Percentiles rank a stretch among this genome's conserved stretches.
Conservation (phyloP, 2,329 filamentous ascomycete species). For the Blastomyces emzantsi region DNA sequence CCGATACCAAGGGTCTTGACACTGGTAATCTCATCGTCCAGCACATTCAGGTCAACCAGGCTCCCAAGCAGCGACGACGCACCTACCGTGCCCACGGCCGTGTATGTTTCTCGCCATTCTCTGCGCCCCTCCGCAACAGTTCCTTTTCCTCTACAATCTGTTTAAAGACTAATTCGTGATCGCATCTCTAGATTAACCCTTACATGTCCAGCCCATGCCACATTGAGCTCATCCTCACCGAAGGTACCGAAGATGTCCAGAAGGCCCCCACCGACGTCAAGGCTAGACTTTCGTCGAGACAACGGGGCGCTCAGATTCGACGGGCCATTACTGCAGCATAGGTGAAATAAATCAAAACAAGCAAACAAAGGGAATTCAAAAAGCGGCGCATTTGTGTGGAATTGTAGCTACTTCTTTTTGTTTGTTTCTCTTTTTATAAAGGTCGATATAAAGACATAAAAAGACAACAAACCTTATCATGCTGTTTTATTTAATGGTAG, state of each 20-base stretch:
- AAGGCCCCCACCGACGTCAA: slow-evolving; percentile 67
- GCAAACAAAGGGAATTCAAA: slow-evolving; percentile 4
- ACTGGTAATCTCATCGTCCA: slow-evolving; percentile 96
- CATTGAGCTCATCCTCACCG: slow-evolving; percentile 99
- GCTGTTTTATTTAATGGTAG: slow-evolving; percentile 9
- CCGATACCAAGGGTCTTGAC: slow-evolving; percentile 94
- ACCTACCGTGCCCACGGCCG: slow-evolving; percentile 99
- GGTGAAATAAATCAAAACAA: neutral
- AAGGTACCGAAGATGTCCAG: slow-evolving; percentile 90
- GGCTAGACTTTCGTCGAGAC: slow-evolving; percentile 73
- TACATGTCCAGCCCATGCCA: slow-evolving; percentile 99
- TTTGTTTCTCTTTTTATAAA: neutral
- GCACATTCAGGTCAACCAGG: slow-evolving; percentile 99
- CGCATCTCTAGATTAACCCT: slow-evolving; percentile 77
- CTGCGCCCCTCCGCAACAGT: neutral
- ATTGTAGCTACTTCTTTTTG: slow-evolving; percentile 8
- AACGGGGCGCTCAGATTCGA: slow-evolving; percentile 65
- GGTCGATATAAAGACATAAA: neutral
- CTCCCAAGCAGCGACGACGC: slow-evolving; percentile 96
- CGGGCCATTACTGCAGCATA: slow-evolving; percentile 52
- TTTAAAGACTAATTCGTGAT: slow-evolving; percentile 21
- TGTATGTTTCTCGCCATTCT: slow-evolving; percentile 54
- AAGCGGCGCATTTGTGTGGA: slow-evolving; percentile 2
- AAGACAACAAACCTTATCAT: slow-evolving; percentile 3
- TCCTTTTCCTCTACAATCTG: neutral